phyloP scores from a whole-genome alignment of 495 filamentous ascomycete species.

The Penicillium pulvis region DNA sequence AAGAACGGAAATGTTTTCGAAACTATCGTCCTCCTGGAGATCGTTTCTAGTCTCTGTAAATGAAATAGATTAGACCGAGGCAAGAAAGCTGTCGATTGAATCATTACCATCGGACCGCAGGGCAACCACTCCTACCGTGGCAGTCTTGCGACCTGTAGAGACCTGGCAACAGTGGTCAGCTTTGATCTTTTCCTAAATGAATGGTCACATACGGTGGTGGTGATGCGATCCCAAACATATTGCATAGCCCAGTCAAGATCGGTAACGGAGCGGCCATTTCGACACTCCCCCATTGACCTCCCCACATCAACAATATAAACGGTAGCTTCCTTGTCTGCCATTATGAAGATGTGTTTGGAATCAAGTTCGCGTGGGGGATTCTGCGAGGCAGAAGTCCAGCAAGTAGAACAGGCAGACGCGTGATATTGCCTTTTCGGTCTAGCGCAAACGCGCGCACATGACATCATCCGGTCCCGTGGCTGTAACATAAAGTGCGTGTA shows the following conservation, averaged over 20 bases:
- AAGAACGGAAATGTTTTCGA: slow-evolving; percentile 75
- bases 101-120: slow-evolving; percentile 70
- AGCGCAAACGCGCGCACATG: slow-evolving; percentile 45
- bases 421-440: slow-evolving; percentile 47
- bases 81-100: not conserved
- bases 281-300: slow-evolving; percentile 74
- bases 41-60: slow-evolving; percentile 66
- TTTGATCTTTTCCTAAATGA: not conserved
- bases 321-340: slow-evolving; percentile 94
- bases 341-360: slow-evolving; percentile 33
- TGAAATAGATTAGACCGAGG: slow-evolving; percentile 7
- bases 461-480: slow-evolving; percentile 38
- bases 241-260: slow-evolving; percentile 89
- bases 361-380: not conserved
- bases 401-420: slow-evolving; percentile 44
- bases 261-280: slow-evolving; percentile 71
- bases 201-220: slow-evolving; percentile 61
- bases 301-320: slow-evolving; percentile 91
- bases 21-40: slow-evolving; percentile 62
- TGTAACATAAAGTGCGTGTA: slow-evolving; percentile 16
- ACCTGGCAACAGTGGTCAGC: slow-evolving; percentile 50
- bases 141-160: slow-evolving; percentile 78
- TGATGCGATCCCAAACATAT: slow-evolving; percentile 97
- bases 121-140: slow-evolving; percentile 77
- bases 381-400: slow-evolving; percentile 7